phyloP scores from a whole-genome alignment of 257 asterid genomes.

The Scutellaria barbata region DNA sequence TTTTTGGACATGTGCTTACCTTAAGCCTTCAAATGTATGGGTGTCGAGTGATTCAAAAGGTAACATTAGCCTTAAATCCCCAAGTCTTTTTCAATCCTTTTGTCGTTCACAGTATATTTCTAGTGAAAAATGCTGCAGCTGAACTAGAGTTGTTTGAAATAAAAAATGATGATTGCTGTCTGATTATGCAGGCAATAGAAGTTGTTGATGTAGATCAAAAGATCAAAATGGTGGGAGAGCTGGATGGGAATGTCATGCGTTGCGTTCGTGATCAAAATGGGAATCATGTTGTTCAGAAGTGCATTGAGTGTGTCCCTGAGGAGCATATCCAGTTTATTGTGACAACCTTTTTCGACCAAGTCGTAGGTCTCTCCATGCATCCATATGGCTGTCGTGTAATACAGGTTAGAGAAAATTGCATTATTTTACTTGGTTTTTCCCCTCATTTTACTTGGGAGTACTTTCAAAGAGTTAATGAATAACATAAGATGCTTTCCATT shows the following conservation, averaged over 20 bases:
- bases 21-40: constrained; percentile 99
- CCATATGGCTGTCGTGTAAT: constrained; percentile 98
- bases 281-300: constrained; percentile 91
- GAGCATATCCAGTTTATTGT: constrained; percentile 82
- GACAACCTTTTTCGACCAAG: constrained; percentile 82
- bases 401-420: constrained; percentile 56
- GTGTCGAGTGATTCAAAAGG: constrained; percentile 99
- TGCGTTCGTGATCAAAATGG: constrained; percentile 99
- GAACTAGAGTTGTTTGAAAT: background rate
- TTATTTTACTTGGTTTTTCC: background rate
- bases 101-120: no score
- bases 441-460: background rate
- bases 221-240: constrained; percentile 91
- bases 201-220: constrained; percentile 93
- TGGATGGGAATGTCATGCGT: constrained; percentile 91
- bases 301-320: constrained; percentile 95
- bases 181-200: constrained; percentile 77
- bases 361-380: constrained; percentile 88
- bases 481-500: constrained; percentile 21
- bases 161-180: constrained; percentile 7
- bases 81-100: no score
- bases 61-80: constrained; percentile 35
- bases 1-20: constrained; percentile 88
- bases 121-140: background rate
- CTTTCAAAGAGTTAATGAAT: background rate